Evolutionary conservation across 108 stramenopile genomes (phyloP), one percentile per base, ranked within the genome.

Genomic region (Parmales sp.): DNA sequence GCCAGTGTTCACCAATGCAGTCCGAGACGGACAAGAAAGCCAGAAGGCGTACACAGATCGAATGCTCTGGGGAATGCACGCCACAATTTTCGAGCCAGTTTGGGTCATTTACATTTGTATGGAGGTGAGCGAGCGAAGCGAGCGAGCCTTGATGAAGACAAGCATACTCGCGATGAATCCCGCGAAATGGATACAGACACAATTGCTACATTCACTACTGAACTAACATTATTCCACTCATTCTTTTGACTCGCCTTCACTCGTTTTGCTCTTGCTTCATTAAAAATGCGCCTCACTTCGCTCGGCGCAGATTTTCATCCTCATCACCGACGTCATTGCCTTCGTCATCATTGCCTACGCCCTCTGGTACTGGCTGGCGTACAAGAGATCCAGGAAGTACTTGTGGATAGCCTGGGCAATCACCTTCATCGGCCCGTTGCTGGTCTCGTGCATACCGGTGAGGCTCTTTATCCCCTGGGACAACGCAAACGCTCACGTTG

Each of bases 41-140:
- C 13, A 34, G 29, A 28, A 34, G 4, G 54, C 29, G 29, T 60
- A 60, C 54, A 60, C 54, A 9, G 4, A 6, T 3, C 26, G 54
- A 11, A 60, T 60, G 54, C 54, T 60, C 31, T 60, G 54, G 54
- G 54, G 54, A 4, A 60, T 60, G 54, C 54, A 60, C 26, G 54
- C 54, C 3, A 20, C 54, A 28, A 60, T 60, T 20, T 60, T 60
- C 16, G 54, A 60, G 54, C 54, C 54, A 9, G 13, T 11, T 20
- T 60, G 54, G 54, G 31, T 60, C 31, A 60, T 60, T 13, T 60
- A 34, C 54, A 28, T 60, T 20, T 28, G 28, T 13, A 60, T 60
- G 54, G 54, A 60, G 6, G 20, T 34, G n/a, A n/a, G n/a, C n/a
- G n/a, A n/a, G n/a, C n/a, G n/a, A n/a, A n/a, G n/a, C n/a, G n/a